Percentiles rank a stretch among this genome's conserved stretches.
Evolutionary conservation across 345 rosid species (phyloP).

Genomic region (Clausena lansium): DNA sequence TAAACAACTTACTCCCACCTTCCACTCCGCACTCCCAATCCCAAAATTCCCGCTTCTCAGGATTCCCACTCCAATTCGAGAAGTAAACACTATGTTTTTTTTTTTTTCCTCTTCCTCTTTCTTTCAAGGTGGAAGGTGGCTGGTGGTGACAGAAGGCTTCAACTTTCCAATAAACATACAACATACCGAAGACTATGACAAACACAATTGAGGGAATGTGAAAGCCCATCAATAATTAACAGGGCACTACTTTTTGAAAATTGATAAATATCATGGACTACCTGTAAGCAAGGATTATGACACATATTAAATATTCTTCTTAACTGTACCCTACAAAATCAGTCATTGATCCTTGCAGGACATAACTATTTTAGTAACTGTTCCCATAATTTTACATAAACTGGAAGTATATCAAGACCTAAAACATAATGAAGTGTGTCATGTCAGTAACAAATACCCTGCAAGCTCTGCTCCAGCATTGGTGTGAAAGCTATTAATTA

Average conservation of each 20-base stretch:
- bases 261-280: background rate
- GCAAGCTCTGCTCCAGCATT: slow-evolving; percentile 92
- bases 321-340: background rate
- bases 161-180: background rate
- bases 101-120: background rate
- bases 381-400: background rate
- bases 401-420: background rate
- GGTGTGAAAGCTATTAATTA: slow-evolving; percentile 92
- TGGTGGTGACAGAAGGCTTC: background rate
- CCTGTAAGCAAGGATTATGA: background rate
- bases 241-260: background rate
- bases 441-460: slow-evolving; percentile 40
- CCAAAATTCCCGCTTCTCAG: too few relatives aligned
- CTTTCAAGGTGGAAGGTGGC: background rate
- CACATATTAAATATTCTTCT: background rate
- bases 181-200: background rate
- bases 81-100: too few relatives aligned
- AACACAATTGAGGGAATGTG: background rate
- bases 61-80: too few relatives aligned
- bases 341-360: background rate
- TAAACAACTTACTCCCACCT: too few relatives aligned
- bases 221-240: background rate
- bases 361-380: background rate
- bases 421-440: background rate
- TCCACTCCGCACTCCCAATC: too few relatives aligned